Base-by-base conservation (phyloP, 2,329 filamentous ascomycete species). In the Magnaporthiopsis incrustans region DNA sequence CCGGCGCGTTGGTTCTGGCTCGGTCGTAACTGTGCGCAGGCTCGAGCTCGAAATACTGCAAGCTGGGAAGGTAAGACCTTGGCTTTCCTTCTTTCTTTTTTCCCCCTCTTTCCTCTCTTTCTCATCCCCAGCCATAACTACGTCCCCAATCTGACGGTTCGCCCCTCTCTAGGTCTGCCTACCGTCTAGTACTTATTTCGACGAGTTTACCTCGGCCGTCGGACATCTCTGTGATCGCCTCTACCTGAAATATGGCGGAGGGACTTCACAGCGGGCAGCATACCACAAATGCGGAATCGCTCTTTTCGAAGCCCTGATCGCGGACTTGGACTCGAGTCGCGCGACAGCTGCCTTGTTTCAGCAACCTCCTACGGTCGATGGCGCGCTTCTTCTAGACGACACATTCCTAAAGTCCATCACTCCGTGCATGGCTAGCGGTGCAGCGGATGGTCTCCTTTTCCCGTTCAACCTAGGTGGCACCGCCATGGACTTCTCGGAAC, bases 31-130 rank as follows among this genome's bases (percentile, higher is more conserved):
- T 22, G 73, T 78, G 25, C 77, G 83, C 18, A 77, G 77, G 59
- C 71, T 83, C 1, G 83, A 85, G 70, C 70, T 85, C 25, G 80
- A 83, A 65, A 69, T 84, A 5, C 75, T 85, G 62, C 76, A 80
- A 63, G 77, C 76, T 15, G 82, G 82, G 67, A 83, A 79, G 76
- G 82, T 83, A 69, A 69, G 75, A 57, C 18, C 7, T 38, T 3
- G 57, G 32, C 32, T 33, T 33, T 33, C 10, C 7, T 33, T 33
- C 4, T 11, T 35, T 62, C 57, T 14, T 12, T 56, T 25, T 5
- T 12, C 14, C 73, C 27, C 27, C 27, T 30, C 5, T 60, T 69
- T 64, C n/a, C 15, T 73, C 59, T 69, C 64, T n/a, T 56, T 33
- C 15, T 59, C 12, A 57, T 44, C 7, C 15, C 38, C 1, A 22